These are phyloP conservation scores for Camelina neglecta DNA, from an alignment of 345 rosid genomes.

Conservation along the genomic window DNA sequence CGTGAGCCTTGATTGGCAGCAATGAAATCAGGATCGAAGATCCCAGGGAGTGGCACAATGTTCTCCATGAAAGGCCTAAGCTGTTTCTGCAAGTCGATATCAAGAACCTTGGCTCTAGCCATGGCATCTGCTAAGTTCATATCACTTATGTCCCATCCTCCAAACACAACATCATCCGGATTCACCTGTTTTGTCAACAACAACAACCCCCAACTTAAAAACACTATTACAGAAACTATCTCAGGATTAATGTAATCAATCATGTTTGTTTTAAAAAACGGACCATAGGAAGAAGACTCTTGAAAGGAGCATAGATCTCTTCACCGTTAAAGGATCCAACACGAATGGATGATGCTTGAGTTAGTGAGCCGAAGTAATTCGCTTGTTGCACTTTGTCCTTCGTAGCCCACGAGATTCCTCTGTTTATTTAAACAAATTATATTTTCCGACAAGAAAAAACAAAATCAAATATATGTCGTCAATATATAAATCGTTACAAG, in stretches of 20 bases:
- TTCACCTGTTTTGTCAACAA: conserved; percentile 46
- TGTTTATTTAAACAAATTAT: conserved; percentile 41
- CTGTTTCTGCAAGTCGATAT: conserved; percentile 92
- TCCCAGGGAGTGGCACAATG: conserved; percentile 90
- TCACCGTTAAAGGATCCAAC: conserved; percentile 98
- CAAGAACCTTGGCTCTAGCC: conserved; percentile 92
- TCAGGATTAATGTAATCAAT: neutral
- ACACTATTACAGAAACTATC: neutral
- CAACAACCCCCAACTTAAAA: neutral
- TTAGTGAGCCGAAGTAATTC: conserved; percentile 92
- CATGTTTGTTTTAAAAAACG: neutral
- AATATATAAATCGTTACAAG: neutral
- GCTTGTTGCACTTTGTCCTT: conserved; percentile 98
- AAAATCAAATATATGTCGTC: conserved; percentile 49
- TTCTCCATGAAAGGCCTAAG: conserved; percentile 96
- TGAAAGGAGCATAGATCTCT: conserved; percentile 98
- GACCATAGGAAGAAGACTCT: conserved; percentile 98
- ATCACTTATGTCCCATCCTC: conserved; percentile 98
- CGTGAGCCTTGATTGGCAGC: conserved; percentile 96
- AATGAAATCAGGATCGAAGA: conserved; percentile 86
- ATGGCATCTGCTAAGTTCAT: conserved; percentile 98
- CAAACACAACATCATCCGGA: conserved; percentile 91
- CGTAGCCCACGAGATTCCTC: conserved; percentile 99
- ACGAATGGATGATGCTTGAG: conserved; percentile 88
- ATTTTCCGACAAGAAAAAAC: conserved; percentile 47